These are phyloP conservation scores for Acorus gramineus DNA, from an alignment of 106 monocot species.

Conservation along the genomic window DNA sequence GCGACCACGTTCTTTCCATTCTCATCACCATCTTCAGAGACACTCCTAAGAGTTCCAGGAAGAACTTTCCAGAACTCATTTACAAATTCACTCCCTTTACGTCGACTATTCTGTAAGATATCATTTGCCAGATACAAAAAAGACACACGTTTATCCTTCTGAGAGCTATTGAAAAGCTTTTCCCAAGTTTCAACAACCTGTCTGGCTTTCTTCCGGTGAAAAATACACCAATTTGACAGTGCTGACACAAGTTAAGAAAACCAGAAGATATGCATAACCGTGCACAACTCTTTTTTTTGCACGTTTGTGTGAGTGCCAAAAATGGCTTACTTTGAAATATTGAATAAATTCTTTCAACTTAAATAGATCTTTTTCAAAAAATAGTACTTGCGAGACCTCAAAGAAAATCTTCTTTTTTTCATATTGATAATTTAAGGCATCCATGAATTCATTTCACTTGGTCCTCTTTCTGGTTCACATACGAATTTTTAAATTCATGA, in stretches of 20 bases:
- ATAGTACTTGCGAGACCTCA: no score
- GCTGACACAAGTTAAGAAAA: constrained; percentile 42
- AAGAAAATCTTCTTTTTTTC: no score
- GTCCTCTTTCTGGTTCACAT: no score
- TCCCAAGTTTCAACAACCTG: constrained; percentile 96
- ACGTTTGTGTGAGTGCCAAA: no score
- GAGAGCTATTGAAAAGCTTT: constrained; percentile 54
- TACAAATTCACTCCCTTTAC: constrained; percentile 90
- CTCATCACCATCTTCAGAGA: constrained; percentile 54
- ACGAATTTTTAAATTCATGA: no score
- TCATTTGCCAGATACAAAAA: constrained; percentile 93
- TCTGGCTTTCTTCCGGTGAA: constrained; percentile 78
- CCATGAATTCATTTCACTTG: no score
- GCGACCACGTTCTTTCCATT: constrained; percentile 59
- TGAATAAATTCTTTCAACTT: no score
- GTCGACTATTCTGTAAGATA: constrained; percentile 88
- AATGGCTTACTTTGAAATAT: no score
- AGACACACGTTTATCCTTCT: constrained; percentile 61
- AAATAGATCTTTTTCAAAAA: no score
- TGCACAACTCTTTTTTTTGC: not conserved
- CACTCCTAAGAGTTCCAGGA: constrained; percentile 54
- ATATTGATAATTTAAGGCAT: no score
- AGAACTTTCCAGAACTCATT: constrained; percentile 98
- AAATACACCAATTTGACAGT: constrained; percentile 89
- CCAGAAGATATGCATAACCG: constrained; percentile 8